Conservation (phyloP, 2,329 filamentous ascomycete genomes). For the Aspergillus arachidicola region DNA sequence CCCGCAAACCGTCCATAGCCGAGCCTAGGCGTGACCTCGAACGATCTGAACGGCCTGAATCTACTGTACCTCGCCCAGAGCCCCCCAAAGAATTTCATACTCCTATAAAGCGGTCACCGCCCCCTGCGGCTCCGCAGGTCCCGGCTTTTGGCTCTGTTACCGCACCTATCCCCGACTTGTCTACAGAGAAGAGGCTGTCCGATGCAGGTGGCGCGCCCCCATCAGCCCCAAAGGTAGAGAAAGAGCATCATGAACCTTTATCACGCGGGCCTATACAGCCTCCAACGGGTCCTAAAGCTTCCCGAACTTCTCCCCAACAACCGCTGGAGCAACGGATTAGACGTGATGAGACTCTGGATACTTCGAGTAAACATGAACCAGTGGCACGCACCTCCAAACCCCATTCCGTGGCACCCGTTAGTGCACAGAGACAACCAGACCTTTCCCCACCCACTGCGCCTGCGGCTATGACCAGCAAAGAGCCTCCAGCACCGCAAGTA, state of each 20-base stretch:
- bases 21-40: slow-evolving; percentile 38
- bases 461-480: slow-evolving; percentile 36
- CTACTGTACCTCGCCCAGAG: slow-evolving; percentile 29
- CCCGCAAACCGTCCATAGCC: slow-evolving; percentile 28
- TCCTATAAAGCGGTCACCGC: slow-evolving; percentile 36
- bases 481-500: slow-evolving; percentile 18
- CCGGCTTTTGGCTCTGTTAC: slow-evolving; percentile 46
- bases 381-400: slow-evolving; percentile 27
- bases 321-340: slow-evolving; percentile 28
- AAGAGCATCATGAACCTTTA: slow-evolving; percentile 26
- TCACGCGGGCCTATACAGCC: slow-evolving; percentile 34
- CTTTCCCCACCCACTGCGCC: slow-evolving; percentile 41
- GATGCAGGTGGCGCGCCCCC: slow-evolving; percentile 16
- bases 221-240: slow-evolving; percentile 21
- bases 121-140: slow-evolving; percentile 45
- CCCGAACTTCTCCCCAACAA: slow-evolving; percentile 32
- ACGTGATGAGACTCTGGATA: slow-evolving; percentile 29
- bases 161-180: slow-evolving; percentile 27
- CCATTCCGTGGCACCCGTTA: slow-evolving; percentile 16
- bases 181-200: slow-evolving; percentile 23
- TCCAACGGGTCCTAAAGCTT: slow-evolving; percentile 49
- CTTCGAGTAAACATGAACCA: slow-evolving; percentile 28
- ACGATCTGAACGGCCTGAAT: slow-evolving; percentile 32
- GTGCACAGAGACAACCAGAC: slow-evolving; percentile 29
- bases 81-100: slow-evolving; percentile 29